Conservation (phyloP, 2,329 filamentous ascomycete species). For the Aphanoascus verrucosus region DNA sequence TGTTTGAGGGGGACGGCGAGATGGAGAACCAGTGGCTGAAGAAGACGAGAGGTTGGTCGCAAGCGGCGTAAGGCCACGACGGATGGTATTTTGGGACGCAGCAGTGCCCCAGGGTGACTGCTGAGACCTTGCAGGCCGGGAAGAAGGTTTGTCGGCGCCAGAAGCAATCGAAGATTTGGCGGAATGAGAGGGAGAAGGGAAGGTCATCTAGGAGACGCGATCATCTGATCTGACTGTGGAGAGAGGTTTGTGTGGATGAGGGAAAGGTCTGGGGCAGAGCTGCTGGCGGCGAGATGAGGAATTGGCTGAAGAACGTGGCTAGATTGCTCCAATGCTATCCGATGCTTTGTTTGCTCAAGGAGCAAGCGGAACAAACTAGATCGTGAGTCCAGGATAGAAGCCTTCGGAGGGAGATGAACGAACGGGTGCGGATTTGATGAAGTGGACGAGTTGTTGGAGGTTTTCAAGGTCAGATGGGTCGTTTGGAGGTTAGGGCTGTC, state of each 20-base stretch:
- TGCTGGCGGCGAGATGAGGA: background rate
- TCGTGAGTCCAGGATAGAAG: background rate
- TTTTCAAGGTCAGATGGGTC: slow-evolving; percentile 7
- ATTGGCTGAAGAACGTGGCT: background rate
- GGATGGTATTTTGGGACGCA: slow-evolving; percentile 44
- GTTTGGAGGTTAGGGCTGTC: background rate
- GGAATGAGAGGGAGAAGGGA: slow-evolving; percentile 43
- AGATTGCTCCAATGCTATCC: background rate
- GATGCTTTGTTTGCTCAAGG: background rate
- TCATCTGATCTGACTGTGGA: slow-evolving; percentile 39
- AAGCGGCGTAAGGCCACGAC: slow-evolving; percentile 49
- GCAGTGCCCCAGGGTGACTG: slow-evolving; percentile 49
- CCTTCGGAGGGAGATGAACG: background rate
- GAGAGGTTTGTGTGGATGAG: slow-evolving; percentile 21
- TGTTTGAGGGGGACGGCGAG: slow-evolving; percentile 37
- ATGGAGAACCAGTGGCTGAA: slow-evolving; percentile 33
- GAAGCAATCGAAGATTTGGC: slow-evolving; percentile 44
- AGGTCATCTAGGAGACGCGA: slow-evolving; percentile 47
- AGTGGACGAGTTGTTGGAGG: slow-evolving; percentile 7
- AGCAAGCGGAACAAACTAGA: background rate
- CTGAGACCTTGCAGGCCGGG: slow-evolving; percentile 37
- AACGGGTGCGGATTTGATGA: background rate
- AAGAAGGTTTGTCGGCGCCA: slow-evolving; percentile 39
- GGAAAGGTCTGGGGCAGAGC: slow-evolving; percentile 2
- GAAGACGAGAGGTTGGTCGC: slow-evolving; percentile 41